phyloP scores from a whole-genome alignment of 495 filamentous ascomycete species.

The Lichenothelia convexa region DNA sequence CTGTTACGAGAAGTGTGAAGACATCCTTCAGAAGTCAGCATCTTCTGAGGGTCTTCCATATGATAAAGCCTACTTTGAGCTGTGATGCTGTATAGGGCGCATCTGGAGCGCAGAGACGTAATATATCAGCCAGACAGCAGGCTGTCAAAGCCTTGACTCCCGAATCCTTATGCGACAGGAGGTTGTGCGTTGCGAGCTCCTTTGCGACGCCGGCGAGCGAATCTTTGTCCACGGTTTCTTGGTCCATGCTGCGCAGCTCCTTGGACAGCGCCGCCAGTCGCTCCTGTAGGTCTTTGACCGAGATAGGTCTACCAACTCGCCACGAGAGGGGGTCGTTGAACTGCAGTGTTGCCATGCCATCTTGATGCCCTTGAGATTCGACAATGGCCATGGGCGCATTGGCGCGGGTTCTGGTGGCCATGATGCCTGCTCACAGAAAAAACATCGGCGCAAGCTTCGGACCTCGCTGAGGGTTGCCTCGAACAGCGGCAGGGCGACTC shows the following conservation, averaged over 20 bases:
- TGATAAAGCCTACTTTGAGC: constrained; percentile 49
- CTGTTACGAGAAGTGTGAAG: constrained; percentile 71
- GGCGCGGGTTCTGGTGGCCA: no score
- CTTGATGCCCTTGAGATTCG: no score
- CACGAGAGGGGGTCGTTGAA: constrained; percentile 85
- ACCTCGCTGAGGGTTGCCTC: no score
- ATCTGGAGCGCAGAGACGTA: constrained; percentile 85
- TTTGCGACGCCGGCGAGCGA: constrained; percentile 71
- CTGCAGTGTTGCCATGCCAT: no score
- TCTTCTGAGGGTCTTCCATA: neutral
- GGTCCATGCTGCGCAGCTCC: constrained; percentile 72
- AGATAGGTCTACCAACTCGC: constrained; percentile 77
- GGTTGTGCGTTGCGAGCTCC: constrained; percentile 64
- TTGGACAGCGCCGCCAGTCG: constrained; percentile 63
- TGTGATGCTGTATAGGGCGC: constrained; percentile 82
- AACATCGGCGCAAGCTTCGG: no score
- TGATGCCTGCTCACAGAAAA: no score
- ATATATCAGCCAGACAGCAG: constrained; percentile 82
- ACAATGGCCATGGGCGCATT: no score
- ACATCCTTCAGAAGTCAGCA: constrained; percentile 45
- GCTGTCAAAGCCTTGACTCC: constrained; percentile 79
- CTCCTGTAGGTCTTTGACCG: constrained; percentile 61
- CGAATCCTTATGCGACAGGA: constrained; percentile 78
- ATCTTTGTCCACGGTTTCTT: constrained; percentile 48
- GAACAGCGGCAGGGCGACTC: no score